A percentile compares a stretch with the other conserved stretches of the same genome.
Evolutionary conservation across 208 protist genomes (phyloP).

Genomic region (Crithidia fasciculata): DNA sequence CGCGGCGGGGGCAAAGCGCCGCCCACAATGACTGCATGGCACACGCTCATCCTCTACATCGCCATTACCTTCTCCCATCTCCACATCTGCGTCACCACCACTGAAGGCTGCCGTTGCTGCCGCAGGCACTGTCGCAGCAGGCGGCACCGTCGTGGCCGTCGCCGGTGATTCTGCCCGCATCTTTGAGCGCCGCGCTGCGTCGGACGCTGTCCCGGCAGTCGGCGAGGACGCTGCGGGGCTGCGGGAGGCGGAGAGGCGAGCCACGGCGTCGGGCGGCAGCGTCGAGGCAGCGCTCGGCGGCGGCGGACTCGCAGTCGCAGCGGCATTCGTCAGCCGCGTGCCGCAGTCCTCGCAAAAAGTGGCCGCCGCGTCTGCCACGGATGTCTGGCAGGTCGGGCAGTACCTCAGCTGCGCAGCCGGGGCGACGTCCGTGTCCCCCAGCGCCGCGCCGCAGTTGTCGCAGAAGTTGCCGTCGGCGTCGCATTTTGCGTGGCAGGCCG

Average conservation of each 20-base stretch:
- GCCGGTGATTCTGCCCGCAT: background rate
- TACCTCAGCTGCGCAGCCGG: slow-evolving; percentile 27
- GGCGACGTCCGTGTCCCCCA: slow-evolving; percentile 48
- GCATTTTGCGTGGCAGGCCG: slow-evolving; percentile 72
- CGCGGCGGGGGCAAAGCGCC: slow-evolving; percentile 75
- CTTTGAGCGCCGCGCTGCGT: no score
- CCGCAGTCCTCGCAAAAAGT: slow-evolving; percentile 89
- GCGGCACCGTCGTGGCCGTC: background rate
- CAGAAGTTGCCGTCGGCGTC: slow-evolving; percentile 88
- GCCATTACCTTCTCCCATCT: background rate
- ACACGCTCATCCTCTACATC: slow-evolving; percentile 26
- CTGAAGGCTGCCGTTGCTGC: no score
- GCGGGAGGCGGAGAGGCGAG: background rate
- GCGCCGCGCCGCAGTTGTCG: slow-evolving; percentile 81
- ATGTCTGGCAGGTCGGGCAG: slow-evolving; percentile 62
- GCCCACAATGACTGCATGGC: slow-evolving; percentile 76
- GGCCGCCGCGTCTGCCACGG: slow-evolving; percentile 43
- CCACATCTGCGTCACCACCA: no score
- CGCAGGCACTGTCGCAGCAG: no score
- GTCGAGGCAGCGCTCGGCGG: slow-evolving; percentile 3
- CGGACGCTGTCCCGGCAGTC: no score
- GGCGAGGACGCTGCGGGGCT: no score
- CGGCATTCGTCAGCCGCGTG: slow-evolving; percentile 41
- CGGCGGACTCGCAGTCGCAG: background rate
- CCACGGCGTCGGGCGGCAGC: slow-evolving; percentile 13